These are phyloP conservation scores for Gilbertella persicaria DNA, from an alignment of 371 early-diverging fungal genomes.

Conservation along the genomic window DNA sequence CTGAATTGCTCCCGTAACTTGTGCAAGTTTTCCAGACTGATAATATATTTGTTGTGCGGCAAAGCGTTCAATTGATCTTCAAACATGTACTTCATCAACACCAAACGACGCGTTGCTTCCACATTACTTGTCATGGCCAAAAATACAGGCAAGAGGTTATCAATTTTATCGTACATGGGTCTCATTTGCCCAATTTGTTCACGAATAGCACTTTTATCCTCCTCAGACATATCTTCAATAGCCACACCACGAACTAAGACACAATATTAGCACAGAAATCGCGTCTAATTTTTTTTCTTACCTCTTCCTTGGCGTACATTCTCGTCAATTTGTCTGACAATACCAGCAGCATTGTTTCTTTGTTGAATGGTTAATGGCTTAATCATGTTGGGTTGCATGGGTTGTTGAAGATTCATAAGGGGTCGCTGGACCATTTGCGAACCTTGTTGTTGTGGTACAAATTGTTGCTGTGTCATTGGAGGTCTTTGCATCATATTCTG, in stretches of 20 bases:
- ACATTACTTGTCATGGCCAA: constrained; percentile 42
- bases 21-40: constrained; percentile 45
- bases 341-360: constrained; percentile 33
- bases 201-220: constrained; percentile 50
- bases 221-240: constrained; percentile 38
- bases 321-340: constrained; percentile 51
- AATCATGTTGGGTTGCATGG: constrained; percentile 11
- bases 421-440: constrained; percentile 7
- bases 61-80: constrained; percentile 57
- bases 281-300: constrained; percentile 6
- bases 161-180: constrained; percentile 42
- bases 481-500: constrained; percentile 22
- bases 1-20: constrained; percentile 54
- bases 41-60: constrained; percentile 47
- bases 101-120: constrained; percentile 50
- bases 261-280: neutral
- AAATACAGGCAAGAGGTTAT: constrained; percentile 47
- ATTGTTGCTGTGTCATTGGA: constrained; percentile 16
- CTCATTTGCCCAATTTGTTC: constrained; percentile 42
- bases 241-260: constrained; percentile 28
- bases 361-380: constrained; percentile 17
- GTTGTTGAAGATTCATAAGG: constrained; percentile 10
- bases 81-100: constrained; percentile 63
- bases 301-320: constrained; percentile 45
- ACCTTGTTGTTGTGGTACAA: constrained; percentile 10